Base-by-base conservation (phyloP, 306 rosid species). In the Prosopis cineraria region DNA sequence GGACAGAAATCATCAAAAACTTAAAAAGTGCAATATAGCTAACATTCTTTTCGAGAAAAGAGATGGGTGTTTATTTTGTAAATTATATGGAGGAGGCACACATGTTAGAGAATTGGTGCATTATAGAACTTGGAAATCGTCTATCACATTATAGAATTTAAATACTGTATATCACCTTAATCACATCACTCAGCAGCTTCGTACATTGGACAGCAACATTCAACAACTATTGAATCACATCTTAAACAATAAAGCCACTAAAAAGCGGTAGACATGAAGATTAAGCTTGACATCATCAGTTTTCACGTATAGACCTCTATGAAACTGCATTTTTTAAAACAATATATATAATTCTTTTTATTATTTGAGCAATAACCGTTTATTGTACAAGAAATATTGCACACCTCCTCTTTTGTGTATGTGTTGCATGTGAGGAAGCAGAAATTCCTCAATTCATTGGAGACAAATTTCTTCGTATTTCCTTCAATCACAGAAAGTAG, bases 391-490 rank as follows among this genome's bases (percentile, higher is more conserved):
- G 53, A 74, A 52, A 3, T 34, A 44, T 7, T 22, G 43, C 78
- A 79, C 79, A 89, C 93, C 84, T 89, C 88, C 62, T 85, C 88
- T 81, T 77, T 89, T 2, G 83, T 77, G 85, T 83, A 87, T 64
- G 88, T 85, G 80, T 83, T 83, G 83, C 81, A 89, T 4, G 93
- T 89, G 79, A 87, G 85, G 83, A 85, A 68, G 56, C 91, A 89
- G 79, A 87, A 87, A 84, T n/a, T 83, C 89, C 77, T 87, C 91
- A 36, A 85, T 81, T 1, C 79, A 84, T 1, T 87, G 93, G 13
- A 89, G 85, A 79, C 83, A 85, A 53, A 84, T 81, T 82, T 85
- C 93, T 89, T 89, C 93, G n/a, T 83, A 87, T 45, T 89, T 89
- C 83, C 93, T 89, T 45, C 64, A 75, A 33, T 22, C 36, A 31